Base-by-base conservation (phyloP, 2,329 filamentous ascomycete species). In the Talaromyces amestolkiae region DNA sequence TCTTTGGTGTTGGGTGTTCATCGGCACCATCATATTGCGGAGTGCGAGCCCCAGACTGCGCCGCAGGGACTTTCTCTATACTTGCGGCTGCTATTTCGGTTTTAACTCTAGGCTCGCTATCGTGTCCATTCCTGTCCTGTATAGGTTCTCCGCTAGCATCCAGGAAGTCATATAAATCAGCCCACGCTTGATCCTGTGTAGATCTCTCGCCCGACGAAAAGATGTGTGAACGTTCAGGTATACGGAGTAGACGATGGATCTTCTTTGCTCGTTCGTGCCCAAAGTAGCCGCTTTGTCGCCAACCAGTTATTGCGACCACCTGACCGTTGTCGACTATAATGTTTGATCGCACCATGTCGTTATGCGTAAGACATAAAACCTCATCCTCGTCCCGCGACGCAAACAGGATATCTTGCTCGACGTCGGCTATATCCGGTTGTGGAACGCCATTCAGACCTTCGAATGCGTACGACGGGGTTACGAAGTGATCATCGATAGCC, bases 241-340 rank as follows among this genome's bases (percentile, higher is more conserved):
- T 70, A 63, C 77, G 72, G 24, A 76, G 69, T 58, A 72, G 68
- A 56, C 66, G 70, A 67, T 80, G 78, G 51, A 79, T 67, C 59
- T 71, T 72, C 45, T 70, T 70, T 39, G 74, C 75, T 61, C 75
- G 72, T 43, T 73, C 69, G 47, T 73, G 70, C 17, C 77, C 77
- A 68, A 80, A 80, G 63, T 75, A 79, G 47, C 78, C 78, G 54
- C 77, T 73, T 63, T 77, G 71, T 63, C 73, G 71, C 78, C 78
- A 80, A n/a, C 75, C 76, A 53, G 72, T 67, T 31, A 80, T 70
- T 22, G 77, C 78, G 56, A 79, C 75, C 27, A 79, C 72, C 49
- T 70, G 73, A 66, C 72, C 74, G 58, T 77, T 68, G 19, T 77
- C 72, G 33, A 80, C 73, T 41, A 79, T 73, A 8, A 80, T 73